Evolutionary conservation across 495 filamentous ascomycete genomes (phyloP).

Genomic region (Corynascus novoguineensis): DNA sequence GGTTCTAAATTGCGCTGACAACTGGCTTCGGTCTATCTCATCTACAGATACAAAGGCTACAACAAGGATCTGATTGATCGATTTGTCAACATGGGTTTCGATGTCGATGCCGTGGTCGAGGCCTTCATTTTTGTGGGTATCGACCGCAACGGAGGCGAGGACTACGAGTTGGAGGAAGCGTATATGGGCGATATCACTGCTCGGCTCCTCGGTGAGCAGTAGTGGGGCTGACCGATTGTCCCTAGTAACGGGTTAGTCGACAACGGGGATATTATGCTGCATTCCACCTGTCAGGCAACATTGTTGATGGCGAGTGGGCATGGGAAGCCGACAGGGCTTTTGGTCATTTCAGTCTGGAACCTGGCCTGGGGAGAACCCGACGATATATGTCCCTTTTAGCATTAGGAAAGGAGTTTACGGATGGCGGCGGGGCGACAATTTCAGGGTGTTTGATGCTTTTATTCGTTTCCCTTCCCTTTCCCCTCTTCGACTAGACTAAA

Average conservation of each 20-base stretch:
- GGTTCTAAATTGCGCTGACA: not conserved
- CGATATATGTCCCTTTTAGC: constrained; percentile 7
- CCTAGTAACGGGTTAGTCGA: not conserved
- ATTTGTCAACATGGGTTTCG: constrained; percentile 93
- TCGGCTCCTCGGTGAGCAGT: constrained; percentile 72
- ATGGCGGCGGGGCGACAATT: not conserved
- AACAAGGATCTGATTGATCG: constrained; percentile 78
- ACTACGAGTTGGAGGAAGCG: constrained; percentile 78
- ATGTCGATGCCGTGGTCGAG: constrained; percentile 77
- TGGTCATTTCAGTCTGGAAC: not conserved
- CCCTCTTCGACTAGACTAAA: not conserved
- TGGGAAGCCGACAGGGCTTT: not conserved
- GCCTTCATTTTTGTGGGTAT: constrained; percentile 81
- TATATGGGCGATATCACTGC: constrained; percentile 88
- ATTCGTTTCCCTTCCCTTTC: too few relatives aligned
- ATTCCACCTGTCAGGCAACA: not conserved
- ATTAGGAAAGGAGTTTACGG: constrained; percentile 21
- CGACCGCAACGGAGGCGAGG: constrained; percentile 65
- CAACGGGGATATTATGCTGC: not conserved
- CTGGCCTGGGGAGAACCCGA: not conserved
- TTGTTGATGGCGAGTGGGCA: not conserved
- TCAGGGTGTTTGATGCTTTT: constrained; percentile 5
- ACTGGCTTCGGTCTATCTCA: not conserved
- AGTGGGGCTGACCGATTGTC: not conserved
- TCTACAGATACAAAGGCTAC: constrained; percentile 76